These are phyloP conservation scores for Alternaria alternata DNA, from an alignment of 2,329 filamentous ascomycete genomes.

Conservation along the genomic window DNA sequence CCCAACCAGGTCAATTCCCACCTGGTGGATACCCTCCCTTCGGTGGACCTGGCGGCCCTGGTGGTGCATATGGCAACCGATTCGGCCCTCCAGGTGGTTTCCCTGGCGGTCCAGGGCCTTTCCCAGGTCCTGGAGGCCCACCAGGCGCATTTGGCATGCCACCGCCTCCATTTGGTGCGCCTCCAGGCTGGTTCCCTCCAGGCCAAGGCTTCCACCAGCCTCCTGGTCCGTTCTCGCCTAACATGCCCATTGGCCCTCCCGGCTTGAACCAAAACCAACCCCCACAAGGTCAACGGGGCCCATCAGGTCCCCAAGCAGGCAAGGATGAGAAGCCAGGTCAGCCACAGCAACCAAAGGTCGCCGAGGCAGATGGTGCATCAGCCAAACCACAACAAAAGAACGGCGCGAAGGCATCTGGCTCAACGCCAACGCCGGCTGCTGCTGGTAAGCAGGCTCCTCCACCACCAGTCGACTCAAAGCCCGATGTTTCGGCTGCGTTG, in stretches of 20 bases:
- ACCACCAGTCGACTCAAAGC: conserved; percentile 74
- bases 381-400: conserved; percentile 65
- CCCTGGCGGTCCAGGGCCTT: conserved; percentile 52
- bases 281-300: conserved; percentile 49
- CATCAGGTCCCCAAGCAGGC: conserved; percentile 35
- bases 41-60: conserved; percentile 51
- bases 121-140: conserved; percentile 54
- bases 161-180: conserved; percentile 74
- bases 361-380: conserved; percentile 54
- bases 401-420: conserved; percentile 50
- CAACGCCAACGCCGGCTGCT: conserved; percentile 51
- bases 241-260: conserved; percentile 66
- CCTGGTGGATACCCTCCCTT: conserved; percentile 53
- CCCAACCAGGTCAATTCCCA: conserved; percentile 53
- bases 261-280: conserved; percentile 55
- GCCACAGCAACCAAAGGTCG: conserved; percentile 44
- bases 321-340: conserved; percentile 40
- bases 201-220: conserved; percentile 78
- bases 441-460: conserved; percentile 62
- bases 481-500: conserved; percentile 65
- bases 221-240: conserved; percentile 69
- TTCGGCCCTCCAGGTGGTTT: conserved; percentile 59
- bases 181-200: conserved; percentile 76
- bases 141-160: conserved; percentile 71
- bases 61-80: conserved; percentile 50